Conservation (phyloP, 2,329 filamentous ascomycete genomes). For the Fusarium burgessii region DNA sequence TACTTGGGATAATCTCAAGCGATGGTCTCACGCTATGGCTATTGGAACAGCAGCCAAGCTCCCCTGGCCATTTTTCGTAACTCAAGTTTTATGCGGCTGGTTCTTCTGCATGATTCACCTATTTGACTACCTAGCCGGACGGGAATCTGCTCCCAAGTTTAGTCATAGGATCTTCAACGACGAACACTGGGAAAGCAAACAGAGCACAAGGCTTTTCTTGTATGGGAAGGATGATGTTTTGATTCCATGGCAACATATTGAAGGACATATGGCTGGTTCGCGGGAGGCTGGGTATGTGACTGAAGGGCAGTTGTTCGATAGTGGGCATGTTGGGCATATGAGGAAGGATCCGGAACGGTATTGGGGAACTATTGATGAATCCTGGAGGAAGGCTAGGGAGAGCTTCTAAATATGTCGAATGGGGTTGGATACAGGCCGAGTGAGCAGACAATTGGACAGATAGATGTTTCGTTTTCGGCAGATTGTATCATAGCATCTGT, state of each 20-base stretch:
- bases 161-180: constrained; percentile 3
- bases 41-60: neutral
- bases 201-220: neutral
- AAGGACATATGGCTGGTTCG: neutral
- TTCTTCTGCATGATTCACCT: constrained; percentile 4
- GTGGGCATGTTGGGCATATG: constrained; percentile 19
- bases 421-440: too few species aligned
- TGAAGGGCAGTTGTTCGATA: neutral
- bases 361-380: neutral
- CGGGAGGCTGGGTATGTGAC: neutral
- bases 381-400: neutral
- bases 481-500: too few species aligned
- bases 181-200: constrained; percentile 5
- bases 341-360: neutral
- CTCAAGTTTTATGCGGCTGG: neutral
- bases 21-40: constrained; percentile 17
- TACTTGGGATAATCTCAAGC: neutral
- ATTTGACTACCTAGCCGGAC: neutral
- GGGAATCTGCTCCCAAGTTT: constrained; percentile 3
- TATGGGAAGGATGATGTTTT: constrained; percentile 3
- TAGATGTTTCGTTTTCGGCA: too few species aligned
- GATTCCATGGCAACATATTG: constrained; percentile 9
- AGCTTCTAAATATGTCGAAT: neutral
- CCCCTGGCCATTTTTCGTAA: neutral
- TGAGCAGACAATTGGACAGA: neutral